Percentiles rank a stretch among this genome's conserved stretches.
Conservation (phyloP, 345 rosid genomes). For the Isatis tinctoria region DNA sequence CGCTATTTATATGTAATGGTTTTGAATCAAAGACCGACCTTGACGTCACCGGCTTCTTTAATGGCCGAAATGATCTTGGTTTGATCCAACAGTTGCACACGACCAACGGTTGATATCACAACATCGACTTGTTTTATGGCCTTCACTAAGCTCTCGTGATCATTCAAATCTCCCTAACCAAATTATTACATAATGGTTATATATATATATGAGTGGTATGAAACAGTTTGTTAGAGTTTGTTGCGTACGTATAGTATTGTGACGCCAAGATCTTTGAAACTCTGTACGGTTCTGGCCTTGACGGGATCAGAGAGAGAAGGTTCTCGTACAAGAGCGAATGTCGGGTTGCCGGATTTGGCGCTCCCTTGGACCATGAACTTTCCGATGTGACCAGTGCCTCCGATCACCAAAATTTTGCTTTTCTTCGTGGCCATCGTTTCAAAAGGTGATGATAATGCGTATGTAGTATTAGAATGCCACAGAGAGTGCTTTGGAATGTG, state of each 20-base stretch:
- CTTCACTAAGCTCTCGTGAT: constrained; percentile 66
- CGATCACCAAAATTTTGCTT: constrained; percentile 65
- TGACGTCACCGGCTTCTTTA: constrained; percentile 76
- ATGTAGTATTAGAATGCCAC: background rate
- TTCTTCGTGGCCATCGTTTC: constrained; percentile 31
- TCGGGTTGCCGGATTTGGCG: constrained; percentile 51
- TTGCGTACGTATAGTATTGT: constrained; percentile 45
- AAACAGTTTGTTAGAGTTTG: background rate
- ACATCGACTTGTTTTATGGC: constrained; percentile 76
- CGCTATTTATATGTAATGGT: background rate
- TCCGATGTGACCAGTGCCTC: constrained; percentile 75
- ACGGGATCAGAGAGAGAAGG: constrained; percentile 45
- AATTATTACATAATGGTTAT: background rate
- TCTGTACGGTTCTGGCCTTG: constrained; percentile 48
- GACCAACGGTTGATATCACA: constrained; percentile 68
- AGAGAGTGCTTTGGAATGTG: background rate
- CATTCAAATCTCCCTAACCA: constrained; percentile 32
- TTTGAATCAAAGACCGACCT: constrained; percentile 37
- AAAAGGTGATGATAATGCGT: background rate
- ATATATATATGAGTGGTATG: background rate
- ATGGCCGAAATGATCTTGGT: constrained; percentile 71
- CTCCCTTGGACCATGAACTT: constrained; percentile 62
- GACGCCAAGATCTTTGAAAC: constrained; percentile 56
- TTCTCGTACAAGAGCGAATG: constrained; percentile 60
- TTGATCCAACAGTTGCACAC: constrained; percentile 51